A percentile compares a stretch with the other conserved stretches of the same genome.
Evolutionary conservation across 768 basidiomycete genomes (phyloP).

Genomic region (Serendipita vermifera): DNA sequence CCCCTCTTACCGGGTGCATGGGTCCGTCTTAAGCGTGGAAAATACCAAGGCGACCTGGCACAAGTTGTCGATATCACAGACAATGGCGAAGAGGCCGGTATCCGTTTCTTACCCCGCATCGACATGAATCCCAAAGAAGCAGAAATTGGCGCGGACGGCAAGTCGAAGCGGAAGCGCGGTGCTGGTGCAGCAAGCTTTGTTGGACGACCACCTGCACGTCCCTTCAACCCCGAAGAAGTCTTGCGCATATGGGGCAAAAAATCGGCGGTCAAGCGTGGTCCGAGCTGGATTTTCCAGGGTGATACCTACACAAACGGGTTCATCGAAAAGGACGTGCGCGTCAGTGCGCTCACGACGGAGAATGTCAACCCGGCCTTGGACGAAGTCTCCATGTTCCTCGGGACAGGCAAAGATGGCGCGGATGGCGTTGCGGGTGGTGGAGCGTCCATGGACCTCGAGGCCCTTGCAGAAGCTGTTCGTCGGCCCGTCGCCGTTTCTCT

Average conservation of each 20-base stretch:
- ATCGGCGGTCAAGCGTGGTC: conserved; percentile 55
- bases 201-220: conserved; percentile 79
- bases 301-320: conserved; percentile 94
- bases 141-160: conserved; percentile 37
- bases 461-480: conserved; percentile 83
- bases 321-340: conserved; percentile 88
- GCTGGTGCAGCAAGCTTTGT: conserved; percentile 31
- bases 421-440: conserved; percentile 36
- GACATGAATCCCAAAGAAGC: conserved; percentile 88
- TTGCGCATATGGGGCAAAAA: conserved; percentile 72
- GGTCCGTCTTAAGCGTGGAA: conserved; percentile 90
- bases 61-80: conserved; percentile 91
- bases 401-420: conserved; percentile 50
- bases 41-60: conserved; percentile 87
- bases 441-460: conserved; percentile 50
- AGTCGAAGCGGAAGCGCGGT: conserved; percentile 64
- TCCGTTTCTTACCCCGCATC: conserved; percentile 95
- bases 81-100: conserved; percentile 81
- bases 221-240: conserved; percentile 92
- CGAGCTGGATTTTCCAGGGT: conserved; percentile 66
- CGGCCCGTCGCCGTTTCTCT: conserved; percentile 86
- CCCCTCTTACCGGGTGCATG: conserved; percentile 77
- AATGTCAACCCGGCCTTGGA: conserved; percentile 92
- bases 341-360: conserved; percentile 64
- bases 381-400: conserved; percentile 84